A percentile compares a stretch with the other conserved stretches of the same genome.
Evolutionary conservation across 2,329 filamentous ascomycete species (phyloP).

Genomic region (Pezicula neosporulosa): DNA sequence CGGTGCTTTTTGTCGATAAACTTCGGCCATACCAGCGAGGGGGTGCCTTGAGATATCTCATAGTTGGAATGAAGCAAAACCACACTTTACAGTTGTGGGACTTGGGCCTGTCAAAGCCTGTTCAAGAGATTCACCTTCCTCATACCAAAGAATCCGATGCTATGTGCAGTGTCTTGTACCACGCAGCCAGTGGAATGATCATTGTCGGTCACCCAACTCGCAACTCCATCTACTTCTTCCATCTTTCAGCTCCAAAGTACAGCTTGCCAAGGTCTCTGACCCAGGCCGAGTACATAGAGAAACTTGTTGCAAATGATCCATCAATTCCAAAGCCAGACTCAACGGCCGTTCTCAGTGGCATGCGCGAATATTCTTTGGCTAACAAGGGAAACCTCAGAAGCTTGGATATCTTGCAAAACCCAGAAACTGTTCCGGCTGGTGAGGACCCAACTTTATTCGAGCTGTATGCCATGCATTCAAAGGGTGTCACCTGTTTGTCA

Average conservation of each 20-base stretch:
- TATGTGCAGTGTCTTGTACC: conserved; percentile 96
- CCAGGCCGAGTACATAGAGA: conserved; percentile 84
- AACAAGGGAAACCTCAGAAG: conserved; percentile 85
- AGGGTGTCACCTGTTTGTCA: conserved; percentile 85
- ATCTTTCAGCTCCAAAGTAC: conserved; percentile 92
- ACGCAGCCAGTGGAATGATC: conserved; percentile 88
- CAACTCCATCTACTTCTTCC: conserved; percentile 96
- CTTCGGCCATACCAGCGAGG: conserved; percentile 88
- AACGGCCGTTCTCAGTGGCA: conserved; percentile 94
- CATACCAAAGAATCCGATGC: conserved; percentile 95
- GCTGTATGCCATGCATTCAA: conserved; percentile 95
- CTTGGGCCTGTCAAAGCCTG: conserved; percentile 87
- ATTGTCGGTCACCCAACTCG: conserved; percentile 93
- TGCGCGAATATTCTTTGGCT: conserved; percentile 90
- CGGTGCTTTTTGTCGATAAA: conserved; percentile 94
- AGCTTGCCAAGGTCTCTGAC: conserved; percentile 72
- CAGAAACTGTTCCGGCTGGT: conserved; percentile 55
- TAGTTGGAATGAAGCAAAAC: conserved; percentile 98
- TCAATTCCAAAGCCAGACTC: conserved; percentile 82
- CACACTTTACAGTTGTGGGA: conserved; percentile 99
- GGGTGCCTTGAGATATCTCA: conserved; percentile 87
- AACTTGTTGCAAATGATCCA: conserved; percentile 68
- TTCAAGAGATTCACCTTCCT: conserved; percentile 94
- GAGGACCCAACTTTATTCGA: conserved; percentile 82
- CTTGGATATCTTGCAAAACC: conserved; percentile 78